These are phyloP conservation scores for Sporothrix pseudoabietina DNA, from an alignment of 2,329 filamentous ascomycete genomes.

Conservation along the genomic window DNA sequence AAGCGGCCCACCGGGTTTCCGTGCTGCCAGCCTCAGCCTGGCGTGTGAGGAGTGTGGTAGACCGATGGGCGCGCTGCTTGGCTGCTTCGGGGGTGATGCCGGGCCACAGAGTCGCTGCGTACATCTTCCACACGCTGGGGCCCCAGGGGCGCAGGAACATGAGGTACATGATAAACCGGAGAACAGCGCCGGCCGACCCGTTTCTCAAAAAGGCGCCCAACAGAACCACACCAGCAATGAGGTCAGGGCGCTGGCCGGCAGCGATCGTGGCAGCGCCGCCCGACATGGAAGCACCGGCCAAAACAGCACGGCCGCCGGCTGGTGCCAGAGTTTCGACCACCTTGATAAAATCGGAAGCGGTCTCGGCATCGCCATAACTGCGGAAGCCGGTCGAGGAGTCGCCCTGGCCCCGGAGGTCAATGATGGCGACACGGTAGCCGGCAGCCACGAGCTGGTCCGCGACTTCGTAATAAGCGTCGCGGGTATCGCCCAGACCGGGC, in stretches of 20 bases:
- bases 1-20: slow-evolving; percentile 31
- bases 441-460: slow-evolving; percentile 33
- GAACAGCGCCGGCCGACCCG: neutral
- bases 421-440: slow-evolving; percentile 34
- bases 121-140: slow-evolving; percentile 31
- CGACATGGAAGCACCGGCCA: slow-evolving; percentile 34
- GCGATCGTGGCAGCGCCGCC: slow-evolving; percentile 33
- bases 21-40: neutral
- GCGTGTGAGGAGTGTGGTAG: slow-evolving; percentile 28
- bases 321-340: slow-evolving; percentile 28
- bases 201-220: slow-evolving; percentile 34
- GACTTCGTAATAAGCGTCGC: slow-evolving; percentile 33
- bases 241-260: slow-evolving; percentile 33
- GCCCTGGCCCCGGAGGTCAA: slow-evolving; percentile 35
- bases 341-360: slow-evolving; percentile 31
- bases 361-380: slow-evolving; percentile 33
- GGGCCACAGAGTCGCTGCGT: slow-evolving; percentile 33
- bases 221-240: slow-evolving; percentile 34
- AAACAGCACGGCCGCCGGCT: slow-evolving; percentile 25
- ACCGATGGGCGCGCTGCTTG: slow-evolving; percentile 28
- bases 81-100: slow-evolving; percentile 30
- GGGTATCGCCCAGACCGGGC: slow-evolving; percentile 34
- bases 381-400: slow-evolving; percentile 30
- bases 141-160: slow-evolving; percentile 34
- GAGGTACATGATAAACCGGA: slow-evolving; percentile 27